A percentile compares a stretch with the other conserved stretches of the same genome.
Evolutionary conservation across 2,329 filamentous ascomycete genomes (phyloP).

Genomic region (Parastagonospora avenae): DNA sequence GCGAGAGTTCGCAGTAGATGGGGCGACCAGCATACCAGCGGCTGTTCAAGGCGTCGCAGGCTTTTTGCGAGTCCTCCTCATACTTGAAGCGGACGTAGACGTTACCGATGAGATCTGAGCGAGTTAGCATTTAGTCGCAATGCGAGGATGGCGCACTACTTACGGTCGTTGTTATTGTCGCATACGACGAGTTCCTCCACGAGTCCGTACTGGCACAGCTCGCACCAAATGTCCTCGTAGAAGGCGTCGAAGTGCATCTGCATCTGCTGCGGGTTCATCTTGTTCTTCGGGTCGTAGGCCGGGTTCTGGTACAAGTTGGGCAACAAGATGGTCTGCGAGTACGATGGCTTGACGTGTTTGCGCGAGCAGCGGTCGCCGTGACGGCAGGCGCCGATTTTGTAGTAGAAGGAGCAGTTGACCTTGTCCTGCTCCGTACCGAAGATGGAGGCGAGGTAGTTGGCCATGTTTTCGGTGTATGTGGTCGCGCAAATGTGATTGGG

Average conservation of each 20-base stretch:
- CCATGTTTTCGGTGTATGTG: constrained; percentile 63
- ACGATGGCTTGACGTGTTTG: constrained; percentile 99
- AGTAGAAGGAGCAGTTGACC: constrained; percentile 99
- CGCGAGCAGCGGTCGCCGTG: constrained; percentile 98
- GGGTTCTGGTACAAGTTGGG: constrained; percentile 99
- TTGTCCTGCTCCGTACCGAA: constrained; percentile 99
- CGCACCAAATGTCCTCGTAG: constrained; percentile 99
- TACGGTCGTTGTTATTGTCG: constrained; percentile 98
- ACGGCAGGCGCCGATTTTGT: constrained; percentile 98
- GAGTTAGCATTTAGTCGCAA: constrained; percentile 9
- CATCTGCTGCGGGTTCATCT: constrained; percentile 94
- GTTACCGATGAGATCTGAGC: constrained; percentile 90
- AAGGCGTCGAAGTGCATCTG: constrained; percentile 99
- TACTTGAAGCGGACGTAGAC: constrained; percentile 99
- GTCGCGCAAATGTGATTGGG: no score
- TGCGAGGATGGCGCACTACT: constrained; percentile 42
- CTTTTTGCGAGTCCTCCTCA: constrained; percentile 91
- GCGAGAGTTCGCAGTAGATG: constrained; percentile 96
- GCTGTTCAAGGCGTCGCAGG: constrained; percentile 91
- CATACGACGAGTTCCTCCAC: constrained; percentile 97
- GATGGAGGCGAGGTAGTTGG: constrained; percentile 98
- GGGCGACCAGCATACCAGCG: constrained; percentile 97
- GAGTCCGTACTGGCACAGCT: constrained; percentile 97
- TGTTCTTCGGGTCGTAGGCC: constrained; percentile 93
- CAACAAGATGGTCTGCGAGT: constrained; percentile 96